These are phyloP conservation scores for Grifola frondosa DNA, from an alignment of 1,284 basidiomycete species.

Conservation along the genomic window DNA sequence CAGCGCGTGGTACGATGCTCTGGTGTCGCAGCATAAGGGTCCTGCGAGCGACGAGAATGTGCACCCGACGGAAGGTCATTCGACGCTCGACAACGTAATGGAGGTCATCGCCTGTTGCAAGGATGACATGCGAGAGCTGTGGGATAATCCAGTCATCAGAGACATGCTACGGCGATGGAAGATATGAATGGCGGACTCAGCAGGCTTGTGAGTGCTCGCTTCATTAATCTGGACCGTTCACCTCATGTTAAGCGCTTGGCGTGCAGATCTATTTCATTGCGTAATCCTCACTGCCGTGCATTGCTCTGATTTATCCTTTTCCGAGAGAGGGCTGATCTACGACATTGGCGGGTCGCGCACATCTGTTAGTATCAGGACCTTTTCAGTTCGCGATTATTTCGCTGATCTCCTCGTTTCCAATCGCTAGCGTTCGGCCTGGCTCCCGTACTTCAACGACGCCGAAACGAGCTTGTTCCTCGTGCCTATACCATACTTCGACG, in stretches of 20 bases:
- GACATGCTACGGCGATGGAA: constrained; percentile 53
- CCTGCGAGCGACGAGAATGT: constrained; percentile 2
- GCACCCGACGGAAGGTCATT: constrained; percentile 6
- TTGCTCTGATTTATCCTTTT: not conserved
- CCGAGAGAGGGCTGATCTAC: constrained; percentile 38
- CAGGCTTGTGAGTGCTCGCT: constrained; percentile 62
- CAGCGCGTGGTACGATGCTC: constrained; percentile 27
- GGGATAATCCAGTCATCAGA: constrained; percentile 59
- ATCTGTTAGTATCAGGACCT: constrained; percentile 21
- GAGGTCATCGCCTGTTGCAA: constrained; percentile 58
- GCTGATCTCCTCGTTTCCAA: not conserved
- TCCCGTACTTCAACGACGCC: constrained; percentile 69
- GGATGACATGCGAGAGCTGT: constrained; percentile 64
- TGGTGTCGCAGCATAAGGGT: constrained; percentile 14
- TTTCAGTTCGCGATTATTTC: not conserved
- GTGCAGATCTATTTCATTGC: too few species aligned
- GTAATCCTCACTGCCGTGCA: too few species aligned
- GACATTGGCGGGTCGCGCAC: constrained; percentile 40
- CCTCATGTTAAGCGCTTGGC: too few species aligned
- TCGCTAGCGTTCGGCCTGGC: constrained; percentile 36
- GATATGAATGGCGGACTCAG: constrained; percentile 57
- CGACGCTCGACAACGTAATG: constrained; percentile 44
- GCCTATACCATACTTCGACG: constrained; percentile 67
- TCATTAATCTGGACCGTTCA: too few species aligned
- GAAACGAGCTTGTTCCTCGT: constrained; percentile 72